Evolutionary conservation across 2,329 filamentous ascomycete genomes (phyloP).

Genomic region (Grosmannia clavigera): DNA sequence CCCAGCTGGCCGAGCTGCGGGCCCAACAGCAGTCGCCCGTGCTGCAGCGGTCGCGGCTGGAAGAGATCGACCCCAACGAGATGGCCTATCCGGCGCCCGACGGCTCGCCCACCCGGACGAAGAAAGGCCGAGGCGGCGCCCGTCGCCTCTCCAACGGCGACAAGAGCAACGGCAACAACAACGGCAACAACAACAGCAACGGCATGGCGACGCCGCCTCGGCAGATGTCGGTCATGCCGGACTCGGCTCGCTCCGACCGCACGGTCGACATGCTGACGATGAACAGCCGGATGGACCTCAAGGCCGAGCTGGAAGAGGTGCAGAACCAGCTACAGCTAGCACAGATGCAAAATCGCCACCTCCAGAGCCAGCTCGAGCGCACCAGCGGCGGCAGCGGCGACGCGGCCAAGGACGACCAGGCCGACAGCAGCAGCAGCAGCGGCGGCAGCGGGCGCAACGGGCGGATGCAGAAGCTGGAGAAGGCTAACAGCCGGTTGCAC

Average conservation of each 20-base stretch:
- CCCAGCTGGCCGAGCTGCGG: constrained; percentile 67
- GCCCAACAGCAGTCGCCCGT: constrained; percentile 31
- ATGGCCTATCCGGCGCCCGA: constrained; percentile 41
- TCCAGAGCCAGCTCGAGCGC: constrained; percentile 76
- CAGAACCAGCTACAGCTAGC: constrained; percentile 90
- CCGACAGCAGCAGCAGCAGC: neutral
- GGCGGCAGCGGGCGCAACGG: constrained; percentile 1
- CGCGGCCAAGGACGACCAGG: neutral
- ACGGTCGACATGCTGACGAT: constrained; percentile 74
- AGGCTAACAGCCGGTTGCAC: constrained; percentile 81
- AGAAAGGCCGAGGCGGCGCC: constrained; percentile 33
- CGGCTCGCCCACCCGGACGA: constrained; percentile 56
- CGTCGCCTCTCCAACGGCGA: constrained; percentile 54
- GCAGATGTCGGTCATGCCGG: constrained; percentile 48
- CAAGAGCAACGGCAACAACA: neutral
- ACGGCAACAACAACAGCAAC: neutral
- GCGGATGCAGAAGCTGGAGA: constrained; percentile 81
- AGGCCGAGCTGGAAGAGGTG: constrained; percentile 78
- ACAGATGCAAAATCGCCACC: constrained; percentile 89
- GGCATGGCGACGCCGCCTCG: constrained; percentile 50
- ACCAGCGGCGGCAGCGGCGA: constrained; percentile 19
- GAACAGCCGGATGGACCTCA: constrained; percentile 83
- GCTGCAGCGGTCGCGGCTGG: constrained; percentile 55
- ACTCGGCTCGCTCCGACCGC: constrained; percentile 73
- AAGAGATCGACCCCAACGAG: constrained; percentile 81